These are phyloP conservation scores for Chlorella sp. DNA, from an alignment of 139 green algal species.

Conservation along the genomic window DNA sequence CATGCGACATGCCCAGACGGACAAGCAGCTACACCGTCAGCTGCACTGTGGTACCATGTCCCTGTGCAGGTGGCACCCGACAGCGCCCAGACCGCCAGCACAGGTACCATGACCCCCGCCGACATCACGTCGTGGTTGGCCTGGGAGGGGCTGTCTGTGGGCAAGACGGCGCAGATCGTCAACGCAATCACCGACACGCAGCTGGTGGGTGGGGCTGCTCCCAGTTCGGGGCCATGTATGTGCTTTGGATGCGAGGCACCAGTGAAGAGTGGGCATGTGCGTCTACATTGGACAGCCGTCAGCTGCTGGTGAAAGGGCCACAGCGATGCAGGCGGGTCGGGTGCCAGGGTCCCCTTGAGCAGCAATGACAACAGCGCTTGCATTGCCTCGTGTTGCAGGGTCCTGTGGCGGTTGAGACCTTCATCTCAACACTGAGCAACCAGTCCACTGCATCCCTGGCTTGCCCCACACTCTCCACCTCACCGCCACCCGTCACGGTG, in stretches of 20 bases:
- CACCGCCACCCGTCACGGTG: background rate
- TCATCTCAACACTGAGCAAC: background rate
- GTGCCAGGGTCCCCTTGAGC: background rate
- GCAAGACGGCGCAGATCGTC: background rate
- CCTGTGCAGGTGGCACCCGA: background rate
- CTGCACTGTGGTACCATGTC: background rate
- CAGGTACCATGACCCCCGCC: background rate
- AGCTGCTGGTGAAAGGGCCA: too few species aligned
- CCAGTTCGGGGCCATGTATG: background rate
- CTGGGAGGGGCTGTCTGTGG: background rate
- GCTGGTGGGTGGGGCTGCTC: background rate
- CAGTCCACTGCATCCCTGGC: background rate
- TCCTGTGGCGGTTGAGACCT: background rate
- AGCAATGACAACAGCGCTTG: background rate
- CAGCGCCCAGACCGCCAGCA: background rate
- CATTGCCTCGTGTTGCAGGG: background rate
- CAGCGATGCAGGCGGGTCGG: background rate
- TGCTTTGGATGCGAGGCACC: background rate
- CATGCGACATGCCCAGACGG: background rate
- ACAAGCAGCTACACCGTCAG: background rate
- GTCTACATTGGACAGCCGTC: too few species aligned
- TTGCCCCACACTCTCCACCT: background rate
- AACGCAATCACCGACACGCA: background rate
- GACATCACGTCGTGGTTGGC: background rate
- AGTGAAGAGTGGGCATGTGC: too few species aligned